Evolutionary conservation across 305 asterid species (phyloP).

Genomic region (Plantago lanceolata): DNA sequence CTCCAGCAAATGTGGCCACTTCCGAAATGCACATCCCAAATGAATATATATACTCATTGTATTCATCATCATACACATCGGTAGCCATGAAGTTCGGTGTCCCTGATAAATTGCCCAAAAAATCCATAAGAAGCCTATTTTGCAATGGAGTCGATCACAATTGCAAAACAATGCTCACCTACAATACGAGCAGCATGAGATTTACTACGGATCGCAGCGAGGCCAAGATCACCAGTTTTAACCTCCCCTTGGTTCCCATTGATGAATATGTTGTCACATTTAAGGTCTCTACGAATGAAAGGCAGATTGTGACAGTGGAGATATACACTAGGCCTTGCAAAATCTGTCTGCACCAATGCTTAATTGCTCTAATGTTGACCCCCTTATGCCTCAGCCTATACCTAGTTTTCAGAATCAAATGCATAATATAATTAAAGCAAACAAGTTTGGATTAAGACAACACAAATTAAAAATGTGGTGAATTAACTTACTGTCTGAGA

Average conservation of each 20-base stretch:
- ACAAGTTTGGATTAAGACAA: too few species aligned
- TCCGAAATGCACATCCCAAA: conserved; percentile 87
- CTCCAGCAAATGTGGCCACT: conserved; percentile 67
- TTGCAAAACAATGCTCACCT: conserved; percentile 33
- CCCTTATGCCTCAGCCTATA: conserved; percentile 68
- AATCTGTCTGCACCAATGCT: conserved; percentile 87
- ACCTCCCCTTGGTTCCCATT: conserved; percentile 88
- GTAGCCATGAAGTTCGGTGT: conserved; percentile 94
- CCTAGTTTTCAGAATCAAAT: too few species aligned
- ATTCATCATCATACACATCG: conserved; percentile 78
- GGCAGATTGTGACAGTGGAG: conserved; percentile 89
- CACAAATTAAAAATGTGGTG: too few species aligned
- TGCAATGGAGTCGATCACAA: too few species aligned
- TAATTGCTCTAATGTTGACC: conserved; percentile 76
- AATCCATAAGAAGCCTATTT: too few species aligned
- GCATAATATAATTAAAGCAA: too few species aligned
- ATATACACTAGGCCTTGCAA: conserved; percentile 70
- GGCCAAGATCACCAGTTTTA: conserved; percentile 83
- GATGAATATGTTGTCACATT: conserved; percentile 73
- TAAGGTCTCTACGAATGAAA: conserved; percentile 80
- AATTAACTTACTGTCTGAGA: conserved; percentile 83
- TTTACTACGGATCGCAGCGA: conserved; percentile 74
- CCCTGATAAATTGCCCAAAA: conserved; percentile 35
- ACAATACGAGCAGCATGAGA: conserved; percentile 79
- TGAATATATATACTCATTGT: conserved; percentile 78